Conservation (phyloP, 2,329 filamentous ascomycete genomes). For the Leptographium procerum region DNA sequence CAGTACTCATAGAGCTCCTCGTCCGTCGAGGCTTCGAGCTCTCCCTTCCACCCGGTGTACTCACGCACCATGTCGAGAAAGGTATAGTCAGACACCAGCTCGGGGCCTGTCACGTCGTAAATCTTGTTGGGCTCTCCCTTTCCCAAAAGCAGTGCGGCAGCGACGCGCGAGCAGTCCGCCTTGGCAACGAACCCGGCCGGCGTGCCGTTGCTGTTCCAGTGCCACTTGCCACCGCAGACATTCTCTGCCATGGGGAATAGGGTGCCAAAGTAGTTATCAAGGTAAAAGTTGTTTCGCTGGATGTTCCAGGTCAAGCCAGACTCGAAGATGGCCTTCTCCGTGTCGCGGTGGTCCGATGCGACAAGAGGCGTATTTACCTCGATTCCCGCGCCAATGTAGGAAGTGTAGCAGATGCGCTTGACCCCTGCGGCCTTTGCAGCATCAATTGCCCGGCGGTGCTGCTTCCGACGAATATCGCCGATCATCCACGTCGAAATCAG, state of each 20-base stretch:
- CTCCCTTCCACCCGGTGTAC: not conserved
- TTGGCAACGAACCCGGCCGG: not conserved
- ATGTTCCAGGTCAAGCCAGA: not conserved
- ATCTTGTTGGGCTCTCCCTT: not conserved
- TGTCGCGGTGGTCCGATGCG: not conserved
- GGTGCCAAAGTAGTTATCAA: not conserved
- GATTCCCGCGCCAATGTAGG: not conserved
- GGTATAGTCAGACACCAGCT: not conserved
- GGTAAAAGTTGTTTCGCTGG: not conserved
- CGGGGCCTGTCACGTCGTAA: not conserved
- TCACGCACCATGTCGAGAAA: not conserved
- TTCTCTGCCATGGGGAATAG: not conserved
- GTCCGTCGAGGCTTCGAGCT: not conserved
- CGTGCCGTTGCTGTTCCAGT: not conserved
- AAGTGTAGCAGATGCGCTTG: not conserved
- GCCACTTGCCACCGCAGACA: not conserved
- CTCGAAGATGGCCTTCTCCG: not conserved
- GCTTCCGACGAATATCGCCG: not conserved
- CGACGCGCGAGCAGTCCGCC: not conserved
- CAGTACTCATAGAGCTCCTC: not conserved
- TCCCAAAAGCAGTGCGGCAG: not conserved
- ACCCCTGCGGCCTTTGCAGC: not conserved
- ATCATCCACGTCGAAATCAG: not conserved
- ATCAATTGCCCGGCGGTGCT: not conserved
- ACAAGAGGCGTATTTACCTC: not conserved